Percentiles rank a stretch among this genome's conserved stretches.
Evolutionary conservation across 192 early-diverging fungal species (phyloP).

Genomic region (Chytriomyces hyalinus): DNA sequence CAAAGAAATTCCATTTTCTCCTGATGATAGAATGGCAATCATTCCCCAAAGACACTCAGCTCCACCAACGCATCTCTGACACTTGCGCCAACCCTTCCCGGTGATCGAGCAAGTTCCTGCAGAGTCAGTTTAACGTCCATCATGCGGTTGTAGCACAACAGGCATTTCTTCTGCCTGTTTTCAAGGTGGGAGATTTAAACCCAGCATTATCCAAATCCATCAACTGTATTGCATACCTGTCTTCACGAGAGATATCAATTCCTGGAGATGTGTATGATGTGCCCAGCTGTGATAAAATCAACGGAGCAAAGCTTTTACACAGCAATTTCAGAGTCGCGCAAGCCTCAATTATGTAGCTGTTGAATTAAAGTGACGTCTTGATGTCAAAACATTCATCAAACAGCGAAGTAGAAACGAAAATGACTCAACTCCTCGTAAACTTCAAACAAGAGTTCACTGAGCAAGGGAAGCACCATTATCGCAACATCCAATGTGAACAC

Average conservation of each 20-base stretch:
- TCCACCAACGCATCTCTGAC: constrained; percentile 49
- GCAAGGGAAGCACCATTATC: constrained; percentile 43
- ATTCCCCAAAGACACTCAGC: constrained; percentile 34
- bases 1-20: not conserved
- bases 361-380: not conserved
- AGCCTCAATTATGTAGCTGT: constrained; percentile 54
- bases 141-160: constrained; percentile 36
- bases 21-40: no score
- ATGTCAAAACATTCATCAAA: constrained; percentile 5
- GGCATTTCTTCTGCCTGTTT: constrained; percentile 37
- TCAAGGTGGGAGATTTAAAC: not conserved
- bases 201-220: not conserved
- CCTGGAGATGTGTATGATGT: constrained; percentile 34
- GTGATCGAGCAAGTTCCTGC: constrained; percentile 42
- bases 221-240: constrained; percentile 37
- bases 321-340: constrained; percentile 53
- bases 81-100: constrained; percentile 46
- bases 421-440: constrained; percentile 59
- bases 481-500: constrained; percentile 55
- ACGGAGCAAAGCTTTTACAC: constrained; percentile 42
- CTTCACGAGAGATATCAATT: constrained; percentile 49
- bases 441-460: constrained; percentile 59
- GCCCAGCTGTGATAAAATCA: constrained; percentile 46
- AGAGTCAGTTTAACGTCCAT: constrained; percentile 37
- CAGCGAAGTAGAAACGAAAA: not conserved